Base-by-base conservation (phyloP, 2,329 filamentous ascomycete species). In the Talaromyces sp. region DNA sequence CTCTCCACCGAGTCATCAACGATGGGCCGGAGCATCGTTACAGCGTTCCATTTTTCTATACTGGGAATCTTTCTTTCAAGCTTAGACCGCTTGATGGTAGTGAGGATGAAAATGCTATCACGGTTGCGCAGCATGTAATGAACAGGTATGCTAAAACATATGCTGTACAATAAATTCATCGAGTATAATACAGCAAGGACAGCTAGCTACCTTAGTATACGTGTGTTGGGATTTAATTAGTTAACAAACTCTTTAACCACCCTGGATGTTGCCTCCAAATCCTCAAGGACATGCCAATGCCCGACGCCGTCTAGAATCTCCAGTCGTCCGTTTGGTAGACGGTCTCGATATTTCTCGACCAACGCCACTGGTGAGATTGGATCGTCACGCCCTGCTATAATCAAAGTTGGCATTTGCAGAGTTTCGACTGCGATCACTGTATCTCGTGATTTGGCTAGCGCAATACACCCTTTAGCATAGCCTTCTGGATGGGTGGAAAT, bases 1-100 rank as follows among this genome's bases (percentile, higher is more conserved):
- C 77, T 55, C 65, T 73, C 13, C 77, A 79, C 61, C 72, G 77
- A 0, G 77, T 79, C 0, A 78, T 80, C 57, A 79, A 79, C 65
- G 70, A 71, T 55, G 73, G 73, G 11, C 73, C 72, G 0, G 51
- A 63, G 9, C 76, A 79, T 62, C 66, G 77, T 8, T 78, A 79
- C 62, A 74, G 71, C 0, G 76, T 78, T 56, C 75, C 76, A 0
- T 76, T 79, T 59, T 79, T 79, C 64, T 79, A 76, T 61, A 73
- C 69, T n/a, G 75, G 77, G 1, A 79, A 80, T 53, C 77, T 39
- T 39, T 39, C 36, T 39, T 39, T 39, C 36, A 39, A 39, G 36
- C 36, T 39, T n/a, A n/a, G 36, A 8, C 36, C 36, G 17, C 36
- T 39, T 39, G 36, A 39, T 39, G 36, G 36, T 2, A 39, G 36